phyloP scores from a whole-genome alignment of 441 rosid genomes.

The Capsella rubella region DNA sequence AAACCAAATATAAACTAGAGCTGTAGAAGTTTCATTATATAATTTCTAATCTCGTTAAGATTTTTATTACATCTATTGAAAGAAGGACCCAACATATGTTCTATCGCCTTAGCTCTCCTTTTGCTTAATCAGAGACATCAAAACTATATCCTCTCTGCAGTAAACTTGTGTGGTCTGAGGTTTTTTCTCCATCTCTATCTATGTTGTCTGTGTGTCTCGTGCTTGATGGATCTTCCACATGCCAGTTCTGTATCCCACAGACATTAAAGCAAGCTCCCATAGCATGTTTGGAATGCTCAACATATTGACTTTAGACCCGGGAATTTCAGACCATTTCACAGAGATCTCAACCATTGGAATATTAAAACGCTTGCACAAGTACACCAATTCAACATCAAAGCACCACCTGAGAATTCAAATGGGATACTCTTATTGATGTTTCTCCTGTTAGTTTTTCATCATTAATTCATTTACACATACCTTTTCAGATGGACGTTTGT shows the following conservation, averaged over 20 bases:
- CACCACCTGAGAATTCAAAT: constrained; percentile 77
- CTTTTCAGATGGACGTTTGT: constrained; percentile 83
- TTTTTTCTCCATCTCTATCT: not conserved
- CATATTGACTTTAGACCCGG: constrained; percentile 91
- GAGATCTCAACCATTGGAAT: constrained; percentile 85
- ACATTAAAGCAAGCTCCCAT: constrained; percentile 94
- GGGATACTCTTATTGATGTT: not conserved
- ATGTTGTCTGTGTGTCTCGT: constrained; percentile 41
- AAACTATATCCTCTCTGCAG: constrained; percentile 14
- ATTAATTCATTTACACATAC: constrained; percentile 39
- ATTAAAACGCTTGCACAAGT: constrained; percentile 79
- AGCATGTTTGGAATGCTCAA: constrained; percentile 93
- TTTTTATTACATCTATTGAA: constrained; percentile 30
- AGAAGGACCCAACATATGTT: constrained; percentile 3
- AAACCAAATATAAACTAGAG: constrained; percentile 7
- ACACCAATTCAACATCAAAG: constrained; percentile 92
- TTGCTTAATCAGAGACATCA: constrained; percentile 27
- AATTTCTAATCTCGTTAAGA: not conserved
- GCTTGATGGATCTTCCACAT: constrained; percentile 65
- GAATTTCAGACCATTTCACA: constrained; percentile 91
- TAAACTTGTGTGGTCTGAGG: not conserved
- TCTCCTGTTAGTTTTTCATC: constrained; percentile 1
- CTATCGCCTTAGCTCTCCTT: not conserved
- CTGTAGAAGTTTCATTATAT: constrained; percentile 12
- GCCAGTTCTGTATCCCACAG: constrained; percentile 77